Conservation (phyloP, 768 basidiomycete species). For the Mycena crocata region DNA sequence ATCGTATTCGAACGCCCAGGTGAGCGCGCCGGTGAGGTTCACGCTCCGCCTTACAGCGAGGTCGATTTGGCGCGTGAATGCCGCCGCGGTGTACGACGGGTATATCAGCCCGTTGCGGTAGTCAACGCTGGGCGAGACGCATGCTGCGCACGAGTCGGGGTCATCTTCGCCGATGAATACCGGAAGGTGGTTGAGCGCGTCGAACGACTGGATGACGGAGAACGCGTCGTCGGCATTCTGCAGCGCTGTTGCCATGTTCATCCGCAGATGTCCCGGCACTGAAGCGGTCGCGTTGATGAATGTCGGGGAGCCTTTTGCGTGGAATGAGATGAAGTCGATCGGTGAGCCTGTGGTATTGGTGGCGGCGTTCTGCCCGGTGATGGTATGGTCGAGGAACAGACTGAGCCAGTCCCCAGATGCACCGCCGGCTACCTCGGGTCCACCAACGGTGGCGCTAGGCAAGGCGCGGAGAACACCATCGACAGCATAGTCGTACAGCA, state of each 20-base stretch:
- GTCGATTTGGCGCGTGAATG: constrained; percentile 32
- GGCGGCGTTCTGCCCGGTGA: constrained; percentile 26
- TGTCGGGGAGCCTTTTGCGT: constrained; percentile 32
- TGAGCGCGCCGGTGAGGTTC: constrained; percentile 31
- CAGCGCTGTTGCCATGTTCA: constrained; percentile 31
- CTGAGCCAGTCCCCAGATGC: constrained; percentile 31
- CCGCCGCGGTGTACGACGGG: constrained; percentile 33
- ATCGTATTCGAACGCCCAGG: constrained; percentile 33
- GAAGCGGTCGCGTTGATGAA: constrained; percentile 28
- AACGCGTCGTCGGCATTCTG: constrained; percentile 32
- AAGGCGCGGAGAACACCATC: constrained; percentile 32
- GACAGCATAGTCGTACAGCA: constrained; percentile 31
- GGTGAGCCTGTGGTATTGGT: constrained; percentile 26
- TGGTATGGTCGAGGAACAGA: constrained; percentile 31
- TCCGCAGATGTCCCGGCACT: constrained; percentile 29
- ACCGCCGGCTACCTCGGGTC: constrained; percentile 30
- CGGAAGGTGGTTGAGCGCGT: constrained; percentile 26
- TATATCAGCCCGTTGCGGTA: constrained; percentile 33
- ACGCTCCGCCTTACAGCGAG: constrained; percentile 19
- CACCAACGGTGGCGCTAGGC: constrained; percentile 31
- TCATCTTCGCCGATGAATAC: constrained; percentile 32
- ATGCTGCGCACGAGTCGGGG: constrained; percentile 31
- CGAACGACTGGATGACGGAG: constrained; percentile 30
- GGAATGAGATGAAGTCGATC: constrained; percentile 33
- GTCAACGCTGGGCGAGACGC: constrained; percentile 26